phyloP scores from a whole-genome alignment of 148 eudicot species.

The Salicornia ramosissima region DNA sequence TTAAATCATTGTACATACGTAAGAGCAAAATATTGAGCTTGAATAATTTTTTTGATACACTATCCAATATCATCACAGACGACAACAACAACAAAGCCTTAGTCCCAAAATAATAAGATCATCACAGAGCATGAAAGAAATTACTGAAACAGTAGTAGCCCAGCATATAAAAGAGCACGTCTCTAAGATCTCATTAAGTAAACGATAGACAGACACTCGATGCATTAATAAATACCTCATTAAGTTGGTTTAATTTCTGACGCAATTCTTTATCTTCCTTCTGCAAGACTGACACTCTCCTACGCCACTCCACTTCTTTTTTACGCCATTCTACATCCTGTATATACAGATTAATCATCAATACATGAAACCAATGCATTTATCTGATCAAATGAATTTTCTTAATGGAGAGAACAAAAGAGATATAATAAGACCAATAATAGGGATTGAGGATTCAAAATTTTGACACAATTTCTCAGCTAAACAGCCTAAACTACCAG shows the following conservation, averaged over 20 bases:
- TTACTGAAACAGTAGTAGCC: not conserved
- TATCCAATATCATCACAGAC: not conserved
- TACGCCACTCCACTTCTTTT: conserved; percentile 48
- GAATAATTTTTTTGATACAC: not conserved
- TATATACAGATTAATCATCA: conserved; percentile 2
- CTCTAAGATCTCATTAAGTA: not conserved
- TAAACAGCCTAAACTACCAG: not conserved
- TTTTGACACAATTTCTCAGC: too few species aligned
- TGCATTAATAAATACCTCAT: conserved; percentile 32
- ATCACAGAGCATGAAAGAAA: not conserved
- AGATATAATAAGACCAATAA: not conserved
- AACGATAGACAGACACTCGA: not conserved
- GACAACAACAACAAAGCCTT: too few species aligned
- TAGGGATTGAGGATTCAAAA: not conserved
- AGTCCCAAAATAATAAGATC: too few species aligned
- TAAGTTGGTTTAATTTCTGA: conserved; percentile 43
- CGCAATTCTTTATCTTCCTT: conserved; percentile 52
- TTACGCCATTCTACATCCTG: conserved; percentile 54
- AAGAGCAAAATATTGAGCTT: not conserved
- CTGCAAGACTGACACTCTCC: conserved; percentile 36
- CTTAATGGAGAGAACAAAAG: not conserved
- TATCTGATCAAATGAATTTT: not conserved
- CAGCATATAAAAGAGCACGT: not conserved
- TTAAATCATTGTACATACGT: not conserved
- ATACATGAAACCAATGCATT: not conserved